Conservation (phyloP, 495 filamentous ascomycete genomes). For the Xylaria venustula region DNA sequence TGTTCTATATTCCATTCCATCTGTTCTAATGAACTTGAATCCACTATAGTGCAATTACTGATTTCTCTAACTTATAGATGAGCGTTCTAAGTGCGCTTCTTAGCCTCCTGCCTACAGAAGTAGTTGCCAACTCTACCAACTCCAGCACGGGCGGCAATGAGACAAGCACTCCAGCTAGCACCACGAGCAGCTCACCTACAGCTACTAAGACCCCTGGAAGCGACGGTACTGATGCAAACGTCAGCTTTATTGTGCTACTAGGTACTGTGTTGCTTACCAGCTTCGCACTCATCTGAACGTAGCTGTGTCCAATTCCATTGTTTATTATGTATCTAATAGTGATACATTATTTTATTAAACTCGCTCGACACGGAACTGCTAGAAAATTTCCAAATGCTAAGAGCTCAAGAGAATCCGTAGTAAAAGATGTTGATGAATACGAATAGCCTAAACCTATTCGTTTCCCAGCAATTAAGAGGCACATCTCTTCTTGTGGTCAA, state of each 20-base stretch:
- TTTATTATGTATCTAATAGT: background rate
- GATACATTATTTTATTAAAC: background rate
- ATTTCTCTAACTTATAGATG: constrained; percentile 52
- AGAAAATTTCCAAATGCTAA: too few species aligned
- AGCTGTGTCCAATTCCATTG: background rate
- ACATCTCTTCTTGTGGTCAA: too few species aligned
- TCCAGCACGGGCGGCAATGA: constrained; percentile 35
- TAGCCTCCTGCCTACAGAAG: constrained; percentile 33
- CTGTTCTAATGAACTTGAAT: too few species aligned
- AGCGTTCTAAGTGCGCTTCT: constrained; percentile 57
- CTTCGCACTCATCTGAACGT: background rate
- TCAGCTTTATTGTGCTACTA: background rate
- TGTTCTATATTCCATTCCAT: too few species aligned
- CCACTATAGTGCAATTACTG: background rate
- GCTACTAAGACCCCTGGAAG: background rate
- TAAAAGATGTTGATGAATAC: too few species aligned
- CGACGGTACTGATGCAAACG: background rate
- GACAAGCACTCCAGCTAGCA: background rate
- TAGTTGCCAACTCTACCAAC: constrained; percentile 25
- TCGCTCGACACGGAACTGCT: too few species aligned
- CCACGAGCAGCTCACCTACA: background rate
- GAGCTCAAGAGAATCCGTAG: too few species aligned
- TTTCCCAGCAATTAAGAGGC: too few species aligned
- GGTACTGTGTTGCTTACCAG: background rate
- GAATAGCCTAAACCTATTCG: too few species aligned